Percentiles rank a stretch among this genome's conserved stretches.
These are phyloP conservation scores for Geranium rotundifolium DNA, from an alignment of 345 rosid genomes.

Conservation along the genomic window DNA sequence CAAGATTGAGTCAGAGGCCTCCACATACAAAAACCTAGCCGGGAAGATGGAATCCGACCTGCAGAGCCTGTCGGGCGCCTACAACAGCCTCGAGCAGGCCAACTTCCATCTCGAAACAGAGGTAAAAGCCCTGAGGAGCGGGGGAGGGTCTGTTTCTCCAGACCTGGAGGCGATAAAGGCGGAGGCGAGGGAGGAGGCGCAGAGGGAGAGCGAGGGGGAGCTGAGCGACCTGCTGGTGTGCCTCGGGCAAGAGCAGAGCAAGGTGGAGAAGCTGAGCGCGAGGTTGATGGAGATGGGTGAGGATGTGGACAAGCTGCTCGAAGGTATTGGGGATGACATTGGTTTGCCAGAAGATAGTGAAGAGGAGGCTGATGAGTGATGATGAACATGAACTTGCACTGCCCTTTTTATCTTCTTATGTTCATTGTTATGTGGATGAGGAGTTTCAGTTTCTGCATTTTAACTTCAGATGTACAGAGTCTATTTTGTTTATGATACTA, in stretches of 20 bases:
- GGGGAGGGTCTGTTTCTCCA: slow-evolving; percentile 36
- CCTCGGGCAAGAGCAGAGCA: slow-evolving; percentile 95
- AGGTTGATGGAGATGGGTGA: slow-evolving; percentile 75
- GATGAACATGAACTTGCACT: neutral
- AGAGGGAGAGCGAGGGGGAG: slow-evolving; percentile 89
- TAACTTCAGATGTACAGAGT: no score
- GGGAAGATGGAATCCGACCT: slow-evolving; percentile 79
- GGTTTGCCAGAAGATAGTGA: slow-evolving; percentile 67
- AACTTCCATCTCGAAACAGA: slow-evolving; percentile 74
- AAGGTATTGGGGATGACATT: slow-evolving; percentile 75
- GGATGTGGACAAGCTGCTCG: slow-evolving; percentile 71
- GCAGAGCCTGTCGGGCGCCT: slow-evolving; percentile 76
- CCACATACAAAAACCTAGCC: slow-evolving; percentile 53
- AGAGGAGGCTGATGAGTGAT: slow-evolving; percentile 40
- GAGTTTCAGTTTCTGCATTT: no score
- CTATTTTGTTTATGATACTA: no score
- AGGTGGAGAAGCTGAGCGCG: slow-evolving; percentile 71
- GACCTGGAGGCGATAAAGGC: slow-evolving; percentile 61
- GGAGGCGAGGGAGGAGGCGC: slow-evolving; percentile 90
- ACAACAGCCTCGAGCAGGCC: slow-evolving; percentile 75
- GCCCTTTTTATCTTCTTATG: no score
- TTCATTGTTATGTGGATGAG: no score
- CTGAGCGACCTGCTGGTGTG: slow-evolving; percentile 90
- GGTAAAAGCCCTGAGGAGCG: slow-evolving; percentile 57
- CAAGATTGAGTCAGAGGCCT: slow-evolving; percentile 56